Base-by-base conservation (phyloP, 306 rosid genomes). In the Ammopiptanthus mongolicus region DNA sequence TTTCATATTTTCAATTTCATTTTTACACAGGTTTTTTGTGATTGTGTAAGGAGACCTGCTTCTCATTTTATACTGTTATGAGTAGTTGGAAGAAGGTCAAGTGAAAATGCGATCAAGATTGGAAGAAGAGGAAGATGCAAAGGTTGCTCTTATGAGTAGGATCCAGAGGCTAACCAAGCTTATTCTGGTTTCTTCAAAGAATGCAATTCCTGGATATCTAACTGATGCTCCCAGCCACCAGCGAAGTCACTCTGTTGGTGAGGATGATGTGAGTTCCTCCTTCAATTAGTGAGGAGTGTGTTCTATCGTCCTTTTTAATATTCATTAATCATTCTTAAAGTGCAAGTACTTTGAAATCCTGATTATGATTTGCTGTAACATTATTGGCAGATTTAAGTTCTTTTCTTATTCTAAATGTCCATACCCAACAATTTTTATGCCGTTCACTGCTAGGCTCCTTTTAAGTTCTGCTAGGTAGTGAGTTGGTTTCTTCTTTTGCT, bases 81-180 rank as follows among this genome's bases (percentile, higher is more conserved):
- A 77, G 81, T 82, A 96, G 99, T 85, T 96, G 88, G 96, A 96
- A 87, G 98, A 90, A 88, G 99, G 98, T 83, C 99, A 96, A 84
- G 93, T 89, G 34, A 96, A 96, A 84, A 96, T 96, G 99, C 99
- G 88, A 67, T 96, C 97, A 76, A 92, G 99, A 84, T 84, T 96
- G 77, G 99, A 96, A 89, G 99, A 96, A 85, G 99, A 96, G 81
- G 99, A 96, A 86, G 99, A 96, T 28, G 99, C 96, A 4, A 96
- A 96, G 87, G 98, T 82, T 80, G 98, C 98, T 85, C 99, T 96
- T 48, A 89, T 88, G 90, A 96, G 99, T 90, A 87, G 99, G 85
- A 96, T 96, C 77, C 99, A 96, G 82, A 87, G 96, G 88, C 89
- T 96, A 74, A 96, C 99, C 8, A 96, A 96, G 83, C 99, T 96